Percentiles rank a stretch among this genome's conserved stretches.
Conservation (phyloP, 371 early-diverging fungal genomes). For the Apophysomyces variabilis region DNA sequence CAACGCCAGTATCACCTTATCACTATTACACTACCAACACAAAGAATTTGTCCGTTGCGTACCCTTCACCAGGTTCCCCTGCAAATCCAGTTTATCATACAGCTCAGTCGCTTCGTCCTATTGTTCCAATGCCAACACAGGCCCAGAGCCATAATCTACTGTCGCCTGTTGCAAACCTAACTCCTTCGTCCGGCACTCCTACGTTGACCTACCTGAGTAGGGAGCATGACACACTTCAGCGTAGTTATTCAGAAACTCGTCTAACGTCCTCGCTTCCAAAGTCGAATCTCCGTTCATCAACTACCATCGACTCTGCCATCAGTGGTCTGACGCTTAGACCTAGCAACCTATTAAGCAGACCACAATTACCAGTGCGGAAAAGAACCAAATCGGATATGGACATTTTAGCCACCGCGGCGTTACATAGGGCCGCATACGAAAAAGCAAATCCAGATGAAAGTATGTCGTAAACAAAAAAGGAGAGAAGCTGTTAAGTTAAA, state of each 20-base stretch:
- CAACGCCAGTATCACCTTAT: background rate
- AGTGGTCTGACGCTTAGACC: conserved; percentile 14
- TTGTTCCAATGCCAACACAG: conserved; percentile 1
- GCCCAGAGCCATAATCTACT: background rate
- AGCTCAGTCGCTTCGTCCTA: background rate
- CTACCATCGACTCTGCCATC: conserved; percentile 12
- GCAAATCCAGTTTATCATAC: background rate
- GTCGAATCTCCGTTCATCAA: background rate
- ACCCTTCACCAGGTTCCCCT: background rate
- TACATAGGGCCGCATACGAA: conserved; percentile 10
- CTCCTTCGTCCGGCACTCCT: background rate
- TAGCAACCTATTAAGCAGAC: background rate
- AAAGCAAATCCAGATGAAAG: background rate
- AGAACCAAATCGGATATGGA: conserved; percentile 21
- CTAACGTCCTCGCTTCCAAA: background rate
- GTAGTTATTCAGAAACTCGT: conserved; percentile 2
- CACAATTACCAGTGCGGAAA: conserved; percentile 14
- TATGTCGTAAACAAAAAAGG: background rate
- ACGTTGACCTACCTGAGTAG: background rate
- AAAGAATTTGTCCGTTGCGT: background rate
- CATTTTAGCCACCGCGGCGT: conserved; percentile 19
- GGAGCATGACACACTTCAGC: background rate
- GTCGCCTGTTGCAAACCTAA: background rate
- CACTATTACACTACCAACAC: background rate
- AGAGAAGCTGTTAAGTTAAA: too few relatives aligned